Percentiles rank a stretch among this genome's conserved stretches.
Conservation (phyloP, 768 basidiomycete genomes). For the Auricularia heimuer region DNA sequence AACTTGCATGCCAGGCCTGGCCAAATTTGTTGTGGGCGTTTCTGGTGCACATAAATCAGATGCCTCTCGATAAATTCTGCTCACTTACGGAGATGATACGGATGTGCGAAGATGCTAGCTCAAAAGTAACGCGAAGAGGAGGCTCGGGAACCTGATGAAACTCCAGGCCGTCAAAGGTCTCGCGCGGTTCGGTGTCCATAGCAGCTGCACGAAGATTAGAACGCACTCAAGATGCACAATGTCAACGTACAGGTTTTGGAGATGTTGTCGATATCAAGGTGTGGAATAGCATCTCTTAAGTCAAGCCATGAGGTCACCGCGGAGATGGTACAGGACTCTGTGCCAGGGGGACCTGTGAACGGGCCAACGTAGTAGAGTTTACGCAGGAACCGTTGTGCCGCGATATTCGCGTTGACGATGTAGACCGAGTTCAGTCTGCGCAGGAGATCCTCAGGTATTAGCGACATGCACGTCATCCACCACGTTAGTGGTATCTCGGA, state of each 20-base stretch:
- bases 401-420: conserved; percentile 63
- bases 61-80: conserved; percentile 5
- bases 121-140: conserved; percentile 61
- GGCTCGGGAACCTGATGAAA: conserved; percentile 58
- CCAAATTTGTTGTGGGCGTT: conserved; percentile 60
- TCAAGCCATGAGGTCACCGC: conserved; percentile 57
- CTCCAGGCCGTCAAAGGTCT: conserved; percentile 49
- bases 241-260: background rate
- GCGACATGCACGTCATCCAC: conserved; percentile 67
- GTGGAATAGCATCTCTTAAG: conserved; percentile 29
- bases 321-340: conserved; percentile 35
- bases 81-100: conserved; percentile 57
- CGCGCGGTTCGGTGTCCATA: conserved; percentile 50
- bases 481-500: conserved; percentile 77
- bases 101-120: conserved; percentile 57
- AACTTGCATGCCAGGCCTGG: conserved; percentile 61
- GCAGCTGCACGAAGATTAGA: conserved; percentile 30
- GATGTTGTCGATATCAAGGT: background rate
- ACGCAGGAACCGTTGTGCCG: conserved; percentile 64
- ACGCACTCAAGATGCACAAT: background rate
- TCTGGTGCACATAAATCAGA: background rate
- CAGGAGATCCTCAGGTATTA: conserved; percentile 65
- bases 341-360: too few relatives aligned
- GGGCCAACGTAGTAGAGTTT: conserved; percentile 63
- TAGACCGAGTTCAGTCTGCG: conserved; percentile 47